A percentile compares a stretch with the other conserved stretches of the same genome.
Evolutionary conservation across 2,329 filamentous ascomycete species (phyloP).

Genomic region (Alternaria gansuensis): DNA sequence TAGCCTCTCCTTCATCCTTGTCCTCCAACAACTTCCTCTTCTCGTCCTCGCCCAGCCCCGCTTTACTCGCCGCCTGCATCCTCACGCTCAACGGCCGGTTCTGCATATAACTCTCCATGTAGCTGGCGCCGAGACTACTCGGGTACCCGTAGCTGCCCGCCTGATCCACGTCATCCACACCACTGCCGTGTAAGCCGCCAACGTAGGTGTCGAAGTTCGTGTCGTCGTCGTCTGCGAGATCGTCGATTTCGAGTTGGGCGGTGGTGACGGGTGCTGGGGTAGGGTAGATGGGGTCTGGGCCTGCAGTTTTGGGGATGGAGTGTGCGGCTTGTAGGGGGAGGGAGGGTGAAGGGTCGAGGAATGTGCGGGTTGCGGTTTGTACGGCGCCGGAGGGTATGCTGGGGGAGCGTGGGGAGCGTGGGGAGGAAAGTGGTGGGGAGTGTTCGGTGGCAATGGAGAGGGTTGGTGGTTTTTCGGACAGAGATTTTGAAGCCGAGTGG

Average conservation of each 20-base stretch:
- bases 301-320: slow-evolving; percentile 30
- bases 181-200: slow-evolving; percentile 46
- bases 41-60: slow-evolving; percentile 38
- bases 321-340: slow-evolving; percentile 13
- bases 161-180: slow-evolving; percentile 49
- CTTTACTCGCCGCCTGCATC: slow-evolving; percentile 48
- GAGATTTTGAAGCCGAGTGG: slow-evolving; percentile 35
- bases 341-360: slow-evolving; percentile 40
- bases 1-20: slow-evolving; percentile 18
- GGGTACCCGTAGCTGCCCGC: slow-evolving; percentile 50
- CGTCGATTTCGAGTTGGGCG: slow-evolving; percentile 22
- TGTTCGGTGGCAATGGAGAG: slow-evolving; percentile 18
- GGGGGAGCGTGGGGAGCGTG: slow-evolving; percentile 21
- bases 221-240: slow-evolving; percentile 33
- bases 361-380: slow-evolving; percentile 31
- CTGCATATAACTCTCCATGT: slow-evolving; percentile 52
- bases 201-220: slow-evolving; percentile 48
- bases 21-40: slow-evolving; percentile 30
- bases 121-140: slow-evolving; percentile 47
- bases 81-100: slow-evolving; percentile 48
- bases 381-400: slow-evolving; percentile 32
- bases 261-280: slow-evolving; percentile 11
- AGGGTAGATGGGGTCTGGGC: slow-evolving; percentile 36
- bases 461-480: slow-evolving; percentile 26
- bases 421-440: slow-evolving; percentile 30